Base-by-base conservation (phyloP, 2,329 filamentous ascomycete genomes). In the Ceratocystis diversiconidia region DNA sequence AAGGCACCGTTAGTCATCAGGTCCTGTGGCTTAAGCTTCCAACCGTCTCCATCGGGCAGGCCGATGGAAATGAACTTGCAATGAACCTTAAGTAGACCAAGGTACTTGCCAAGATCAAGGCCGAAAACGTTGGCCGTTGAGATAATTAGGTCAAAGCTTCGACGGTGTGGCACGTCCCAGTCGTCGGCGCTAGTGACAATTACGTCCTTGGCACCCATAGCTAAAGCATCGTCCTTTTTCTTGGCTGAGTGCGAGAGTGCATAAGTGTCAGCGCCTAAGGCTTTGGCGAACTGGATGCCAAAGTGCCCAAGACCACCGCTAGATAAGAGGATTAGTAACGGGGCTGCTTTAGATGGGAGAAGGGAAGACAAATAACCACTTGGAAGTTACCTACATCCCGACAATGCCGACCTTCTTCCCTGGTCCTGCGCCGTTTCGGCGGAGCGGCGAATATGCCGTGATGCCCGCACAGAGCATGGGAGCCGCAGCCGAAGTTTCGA, bases 401-500 rank as follows among this genome's bases (percentile, higher is more conserved):
- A 89, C 82, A 67, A 90, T 82, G 44, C 80, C 87, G 30, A 90
- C 82, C 76, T 87, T 88, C 78, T 88, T 89, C 66, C 89, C 88
- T 0, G 86, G 86, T 0, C 87, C 87, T 67, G 80, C 80, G 30
- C 86, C 87, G 71, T 90, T 85, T 61, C 88, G 80, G 66, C 88
- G 84, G 1, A 95, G 80, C 0, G 89, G 90, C 61, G 82, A 86
- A 76, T 86, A 95, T 57, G 84, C 84, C 0, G 90, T 94, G 48
- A 92, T 79, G 66, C 90, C 90, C 10, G 88, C 90, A 73, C 90
- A 95, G 68, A 94, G 80, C 86, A 91, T 90, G 1, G 88, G 88
- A 0, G 88, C 89, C 0, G 86, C 88, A 52, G 84, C 74, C 59
- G 77, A 77, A 46, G 79, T 80, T 1, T 77, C 72, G 30, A 94